Percentiles rank a stretch among this genome's conserved stretches.
These are phyloP conservation scores for Sequoia sempervirens DNA, from an alignment of 75 land plant genomes.

Conservation along the genomic window DNA sequence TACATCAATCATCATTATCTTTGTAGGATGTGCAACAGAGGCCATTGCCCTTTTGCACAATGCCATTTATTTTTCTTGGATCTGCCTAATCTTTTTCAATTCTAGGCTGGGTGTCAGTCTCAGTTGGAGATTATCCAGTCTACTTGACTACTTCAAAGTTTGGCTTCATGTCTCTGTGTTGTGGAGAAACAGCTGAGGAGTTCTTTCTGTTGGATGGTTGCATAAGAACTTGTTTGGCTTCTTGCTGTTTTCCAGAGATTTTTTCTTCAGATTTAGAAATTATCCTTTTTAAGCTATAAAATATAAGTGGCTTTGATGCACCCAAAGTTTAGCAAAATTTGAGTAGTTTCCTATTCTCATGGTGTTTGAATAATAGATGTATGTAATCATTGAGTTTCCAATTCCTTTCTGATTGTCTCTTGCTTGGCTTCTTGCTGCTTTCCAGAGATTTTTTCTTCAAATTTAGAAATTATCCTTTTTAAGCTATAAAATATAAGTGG, in stretches of 20 bases:
- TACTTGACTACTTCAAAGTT: not conserved
- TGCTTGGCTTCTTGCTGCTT: not conserved
- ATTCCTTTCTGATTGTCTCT: too few species aligned
- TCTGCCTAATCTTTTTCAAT: not conserved
- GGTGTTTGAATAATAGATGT: not conserved
- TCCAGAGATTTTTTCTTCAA: not conserved
- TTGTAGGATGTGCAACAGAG: not conserved
- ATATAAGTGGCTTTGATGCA: not conserved
- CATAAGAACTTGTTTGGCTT: not conserved
- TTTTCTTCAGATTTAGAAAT: not conserved
- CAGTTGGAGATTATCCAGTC: not conserved
- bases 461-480: not conserved
- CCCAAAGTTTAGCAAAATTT: not conserved
- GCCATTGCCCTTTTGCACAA: not conserved
- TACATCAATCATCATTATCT: not conserved
- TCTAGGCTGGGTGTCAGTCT: not conserved
- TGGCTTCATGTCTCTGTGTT: not conserved
- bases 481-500: not conserved
- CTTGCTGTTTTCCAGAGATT: not conserved
- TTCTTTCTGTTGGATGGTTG: not conserved
- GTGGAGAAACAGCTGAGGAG: not conserved
- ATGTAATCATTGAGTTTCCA: too few species aligned
- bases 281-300: not conserved
- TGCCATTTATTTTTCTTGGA: not conserved
- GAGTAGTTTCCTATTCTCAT: not conserved